phyloP scores from a whole-genome alignment of 1,284 basidiomycete species.

The Golubevia pallescens region DNA sequence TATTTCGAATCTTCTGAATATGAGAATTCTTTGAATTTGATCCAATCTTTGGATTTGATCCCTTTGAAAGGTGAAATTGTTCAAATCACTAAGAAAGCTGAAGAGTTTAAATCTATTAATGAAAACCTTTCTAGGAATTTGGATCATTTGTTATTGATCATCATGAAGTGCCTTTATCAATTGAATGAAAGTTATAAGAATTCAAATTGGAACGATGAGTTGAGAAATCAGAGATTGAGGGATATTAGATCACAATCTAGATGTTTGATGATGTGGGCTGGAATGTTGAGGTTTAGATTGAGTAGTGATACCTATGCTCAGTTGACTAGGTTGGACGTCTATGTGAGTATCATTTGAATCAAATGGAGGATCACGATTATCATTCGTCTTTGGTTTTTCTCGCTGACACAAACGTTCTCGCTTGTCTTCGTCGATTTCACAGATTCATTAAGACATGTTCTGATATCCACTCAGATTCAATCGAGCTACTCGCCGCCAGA shows the following conservation, averaged over 20 bases:
- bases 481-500: too few relatives aligned
- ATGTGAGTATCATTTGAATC: too few relatives aligned
- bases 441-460: too few relatives aligned
- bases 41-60: conserved; percentile 84
- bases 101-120: conserved; percentile 89
- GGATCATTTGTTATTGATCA: conserved; percentile 83
- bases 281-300: conserved; percentile 62
- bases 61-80: conserved; percentile 85
- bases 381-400: too few relatives aligned
- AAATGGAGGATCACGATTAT: too few relatives aligned
- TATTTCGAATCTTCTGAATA: too few relatives aligned
- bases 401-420: too few relatives aligned
- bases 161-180: conserved; percentile 87
- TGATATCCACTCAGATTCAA: too few relatives aligned
- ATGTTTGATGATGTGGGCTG: conserved; percentile 62
- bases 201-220: conserved; percentile 31
- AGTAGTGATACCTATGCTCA: conserved; percentile 62
- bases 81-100: conserved; percentile 82
- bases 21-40: too few relatives aligned
- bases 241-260: conserved; percentile 55
- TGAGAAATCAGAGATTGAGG: conserved; percentile 20
- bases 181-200: conserved; percentile 54
- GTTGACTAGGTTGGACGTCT: conserved; percentile 57
- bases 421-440: too few relatives aligned
- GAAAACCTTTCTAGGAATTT: conserved; percentile 84